These are phyloP conservation scores for Sphagnum fallax DNA, from an alignment of 228 moss, liverwort and hornwort species.

Conservation along the genomic window DNA sequence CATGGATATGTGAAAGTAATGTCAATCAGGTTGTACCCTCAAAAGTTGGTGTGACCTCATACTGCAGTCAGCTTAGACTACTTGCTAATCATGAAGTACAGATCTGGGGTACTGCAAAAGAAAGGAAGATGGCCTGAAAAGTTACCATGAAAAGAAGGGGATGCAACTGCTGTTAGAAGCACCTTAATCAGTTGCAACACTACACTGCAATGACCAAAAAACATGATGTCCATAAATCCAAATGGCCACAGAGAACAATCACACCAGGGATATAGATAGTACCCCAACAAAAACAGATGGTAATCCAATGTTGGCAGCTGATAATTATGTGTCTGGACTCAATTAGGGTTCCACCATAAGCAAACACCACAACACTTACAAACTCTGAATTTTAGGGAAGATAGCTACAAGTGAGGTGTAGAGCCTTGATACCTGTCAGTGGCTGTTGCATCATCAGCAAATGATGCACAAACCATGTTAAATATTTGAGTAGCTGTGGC, in stretches of 20 bases:
- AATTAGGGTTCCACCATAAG: not conserved
- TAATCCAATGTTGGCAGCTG: not conserved
- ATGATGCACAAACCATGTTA: conserved; percentile 79
- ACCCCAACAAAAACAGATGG: not conserved
- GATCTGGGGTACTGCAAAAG: no score
- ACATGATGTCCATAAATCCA: not conserved
- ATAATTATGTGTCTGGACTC: not conserved
- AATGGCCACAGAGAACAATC: not conserved
- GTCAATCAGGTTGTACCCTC: no score
- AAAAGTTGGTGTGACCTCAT: no score
- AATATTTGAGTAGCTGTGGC: conserved; percentile 78
- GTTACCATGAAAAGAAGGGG: conserved; percentile 79
- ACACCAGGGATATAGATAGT: not conserved
- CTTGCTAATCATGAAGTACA: no score
- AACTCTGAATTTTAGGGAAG: conserved; percentile 2
- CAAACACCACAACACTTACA: not conserved
- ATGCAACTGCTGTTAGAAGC: conserved; percentile 89
- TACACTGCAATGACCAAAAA: conserved; percentile 47
- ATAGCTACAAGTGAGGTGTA: not conserved
- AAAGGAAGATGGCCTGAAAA: no score
- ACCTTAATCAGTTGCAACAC: conserved; percentile 99
- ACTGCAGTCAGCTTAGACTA: no score
- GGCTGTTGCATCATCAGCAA: conserved; percentile 67
- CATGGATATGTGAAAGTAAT: no score
- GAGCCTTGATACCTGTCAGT: conserved; percentile 60